phyloP scores from a whole-genome alignment of 768 basidiomycete genomes.

The Lactarius vividus region DNA sequence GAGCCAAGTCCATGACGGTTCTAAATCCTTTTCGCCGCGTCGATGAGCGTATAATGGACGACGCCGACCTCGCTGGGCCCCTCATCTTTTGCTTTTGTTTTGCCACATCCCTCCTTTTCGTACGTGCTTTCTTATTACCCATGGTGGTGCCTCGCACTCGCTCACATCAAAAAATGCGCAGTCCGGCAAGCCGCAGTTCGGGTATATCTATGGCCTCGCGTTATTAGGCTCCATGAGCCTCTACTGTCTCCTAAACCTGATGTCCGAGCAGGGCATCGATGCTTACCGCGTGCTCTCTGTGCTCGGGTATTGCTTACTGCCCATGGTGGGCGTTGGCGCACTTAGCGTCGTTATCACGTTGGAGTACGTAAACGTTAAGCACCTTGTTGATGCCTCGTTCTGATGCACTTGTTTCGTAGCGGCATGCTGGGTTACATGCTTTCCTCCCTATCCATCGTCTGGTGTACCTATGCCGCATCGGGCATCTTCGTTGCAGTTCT shows the following conservation, averaged over 20 bases:
- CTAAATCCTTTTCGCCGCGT: constrained; percentile 85
- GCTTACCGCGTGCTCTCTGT: constrained; percentile 94
- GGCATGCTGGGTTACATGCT: constrained; percentile 83
- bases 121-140: constrained; percentile 45
- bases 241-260: constrained; percentile 93
- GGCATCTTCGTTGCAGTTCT: constrained; percentile 95
- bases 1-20: constrained; percentile 90
- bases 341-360: constrained; percentile 84
- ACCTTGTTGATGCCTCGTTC: constrained; percentile 1
- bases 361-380: constrained; percentile 58
- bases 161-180: constrained; percentile 34
- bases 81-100: constrained; percentile 95
- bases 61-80: constrained; percentile 96
- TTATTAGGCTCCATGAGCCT: constrained; percentile 91
- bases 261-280: constrained; percentile 94
- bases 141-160: neutral
- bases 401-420: constrained; percentile 40
- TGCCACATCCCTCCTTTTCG: constrained; percentile 87
- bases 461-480: constrained; percentile 97
- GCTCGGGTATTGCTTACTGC: constrained; percentile 92
- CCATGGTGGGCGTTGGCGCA: constrained; percentile 92
- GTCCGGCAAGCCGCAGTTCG: constrained; percentile 99
- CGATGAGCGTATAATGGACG: constrained; percentile 96
- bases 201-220: constrained; percentile 97
- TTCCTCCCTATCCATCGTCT: constrained; percentile 77